Base-by-base conservation (phyloP, 2,329 filamentous ascomycete genomes). In the Domatiomyces globalis region DNA sequence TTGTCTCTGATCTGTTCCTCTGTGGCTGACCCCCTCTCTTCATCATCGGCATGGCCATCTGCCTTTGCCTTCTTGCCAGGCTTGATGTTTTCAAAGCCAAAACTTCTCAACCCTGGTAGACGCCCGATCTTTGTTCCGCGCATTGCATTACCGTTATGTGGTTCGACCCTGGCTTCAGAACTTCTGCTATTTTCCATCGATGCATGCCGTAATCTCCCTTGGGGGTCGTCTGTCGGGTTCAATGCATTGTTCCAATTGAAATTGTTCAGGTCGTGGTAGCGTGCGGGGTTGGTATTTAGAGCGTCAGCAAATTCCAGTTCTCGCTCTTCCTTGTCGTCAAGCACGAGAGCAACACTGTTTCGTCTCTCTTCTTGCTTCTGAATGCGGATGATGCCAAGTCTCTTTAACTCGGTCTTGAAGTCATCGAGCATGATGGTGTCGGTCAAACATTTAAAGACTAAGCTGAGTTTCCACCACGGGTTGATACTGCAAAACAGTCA, bases 391-490 rank as follows among this genome's bases (percentile, higher is more conserved):
- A 61, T 51, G 18, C 56, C 56, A 10, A 61, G 46, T 15, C 57
- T 54, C 52, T 60, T 58, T 48, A 61, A 46, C 47, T 61, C 72
- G 2, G 79, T 81, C 60, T 83, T 83, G 72, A 84, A 84, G 48
- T 84, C 80, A 60, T 84, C 80, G 9, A 84, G 73, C 49, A 84
- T 74, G 49, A 84, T 78, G 0, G 75, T 79, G 60, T 84, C 80
- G 18, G 79, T 81, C 46, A 83, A 71, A 54, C 80, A 83, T 65
- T 83, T 83, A 71, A 81, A 82, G 19, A 82, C 74, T 45, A 81
- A 78, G 0, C 75, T 73, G 27, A 61, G 43, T 48, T 71, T 80
- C 79, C 79, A 83, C 62, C 80, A 83, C 0, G 79, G 79, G 58
- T 82, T 80, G 58, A 82, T 76, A 2, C 56, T 58, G 29, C 10